phyloP scores from a whole-genome alignment of 139 green algal genomes.

The Diplosphaera chodatii region DNA sequence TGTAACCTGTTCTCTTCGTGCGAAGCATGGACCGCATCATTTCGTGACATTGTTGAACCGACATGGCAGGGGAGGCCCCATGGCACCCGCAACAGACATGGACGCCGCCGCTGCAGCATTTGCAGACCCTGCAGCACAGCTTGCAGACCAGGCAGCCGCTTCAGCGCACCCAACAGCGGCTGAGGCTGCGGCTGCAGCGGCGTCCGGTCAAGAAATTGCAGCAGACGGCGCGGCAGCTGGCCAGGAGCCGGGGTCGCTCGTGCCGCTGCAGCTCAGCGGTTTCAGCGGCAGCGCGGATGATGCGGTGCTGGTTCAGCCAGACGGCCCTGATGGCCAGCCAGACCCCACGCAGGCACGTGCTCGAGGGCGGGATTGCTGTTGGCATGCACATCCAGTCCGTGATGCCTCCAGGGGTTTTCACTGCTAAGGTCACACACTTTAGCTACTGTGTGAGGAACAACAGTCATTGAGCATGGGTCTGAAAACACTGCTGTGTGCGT shows the following conservation, averaged over 20 bases:
- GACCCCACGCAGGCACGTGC: slow-evolving; percentile 1
- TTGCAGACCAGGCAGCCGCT: neutral
- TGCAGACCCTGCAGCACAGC: neutral
- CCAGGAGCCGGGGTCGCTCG: neutral
- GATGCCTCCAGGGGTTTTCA: no score
- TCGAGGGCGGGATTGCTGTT: no score
- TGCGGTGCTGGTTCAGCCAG: neutral
- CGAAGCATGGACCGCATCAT: no score
- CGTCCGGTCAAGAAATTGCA: slow-evolving; percentile 2
- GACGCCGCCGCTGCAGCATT: neutral
- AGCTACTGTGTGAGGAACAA: no score
- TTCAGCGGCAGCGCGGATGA: neutral
- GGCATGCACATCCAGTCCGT: no score
- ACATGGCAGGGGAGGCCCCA: neutral
- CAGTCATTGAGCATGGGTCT: no score
- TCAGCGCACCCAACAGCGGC: neutral
- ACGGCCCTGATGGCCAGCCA: neutral
- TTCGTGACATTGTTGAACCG: no score
- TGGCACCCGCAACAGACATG: neutral
- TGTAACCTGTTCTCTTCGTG: no score
- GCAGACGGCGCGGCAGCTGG: neutral
- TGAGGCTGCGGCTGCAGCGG: neutral
- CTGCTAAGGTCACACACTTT: no score
- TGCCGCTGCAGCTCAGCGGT: neutral
- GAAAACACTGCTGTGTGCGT: no score